phyloP scores from a whole-genome alignment of 306 rosid species.

The Inga oerstediana region DNA sequence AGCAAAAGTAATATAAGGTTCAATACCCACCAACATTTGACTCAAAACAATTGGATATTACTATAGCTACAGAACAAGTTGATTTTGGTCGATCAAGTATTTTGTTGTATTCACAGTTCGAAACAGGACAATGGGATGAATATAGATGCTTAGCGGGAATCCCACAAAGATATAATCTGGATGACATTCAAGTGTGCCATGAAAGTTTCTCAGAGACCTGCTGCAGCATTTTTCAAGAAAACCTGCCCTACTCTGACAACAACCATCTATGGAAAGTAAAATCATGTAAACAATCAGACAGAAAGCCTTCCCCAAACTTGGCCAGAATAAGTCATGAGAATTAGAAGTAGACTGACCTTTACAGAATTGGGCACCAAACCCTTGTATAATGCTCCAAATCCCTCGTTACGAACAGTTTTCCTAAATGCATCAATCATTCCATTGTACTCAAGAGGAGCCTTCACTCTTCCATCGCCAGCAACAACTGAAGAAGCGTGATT shows the following conservation, averaged over 20 bases:
- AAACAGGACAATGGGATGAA: not conserved
- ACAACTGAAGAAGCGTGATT: slow-evolving; percentile 86
- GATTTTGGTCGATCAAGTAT: not conserved
- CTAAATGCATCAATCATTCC: slow-evolving; percentile 98
- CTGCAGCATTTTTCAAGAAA: not conserved
- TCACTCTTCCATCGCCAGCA: slow-evolving; percentile 85
- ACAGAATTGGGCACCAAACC: slow-evolving; percentile 98
- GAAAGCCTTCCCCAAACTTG: not conserved
- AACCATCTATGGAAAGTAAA: not conserved
- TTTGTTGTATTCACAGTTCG: slow-evolving; percentile 5
- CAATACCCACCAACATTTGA: not conserved
- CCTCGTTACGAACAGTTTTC: slow-evolving; percentile 93
- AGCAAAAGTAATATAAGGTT: slow-evolving; percentile 10
- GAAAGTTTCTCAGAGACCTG: not conserved
- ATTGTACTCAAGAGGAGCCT: slow-evolving; percentile 71
- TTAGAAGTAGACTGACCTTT: slow-evolving; percentile 61
- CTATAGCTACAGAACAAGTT: not conserved
- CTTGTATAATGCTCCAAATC: slow-evolving; percentile 97
- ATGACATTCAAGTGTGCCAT: not conserved
- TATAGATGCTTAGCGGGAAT: not conserved
- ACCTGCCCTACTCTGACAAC: not conserved
- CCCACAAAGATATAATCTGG: slow-evolving; percentile 25
- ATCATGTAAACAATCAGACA: slow-evolving; percentile 4
- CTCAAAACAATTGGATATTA: not conserved
- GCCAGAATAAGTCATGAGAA: slow-evolving; percentile 15